Base-by-base conservation (phyloP, 2,329 filamentous ascomycete genomes). In the Diaporthe longicolla region DNA sequence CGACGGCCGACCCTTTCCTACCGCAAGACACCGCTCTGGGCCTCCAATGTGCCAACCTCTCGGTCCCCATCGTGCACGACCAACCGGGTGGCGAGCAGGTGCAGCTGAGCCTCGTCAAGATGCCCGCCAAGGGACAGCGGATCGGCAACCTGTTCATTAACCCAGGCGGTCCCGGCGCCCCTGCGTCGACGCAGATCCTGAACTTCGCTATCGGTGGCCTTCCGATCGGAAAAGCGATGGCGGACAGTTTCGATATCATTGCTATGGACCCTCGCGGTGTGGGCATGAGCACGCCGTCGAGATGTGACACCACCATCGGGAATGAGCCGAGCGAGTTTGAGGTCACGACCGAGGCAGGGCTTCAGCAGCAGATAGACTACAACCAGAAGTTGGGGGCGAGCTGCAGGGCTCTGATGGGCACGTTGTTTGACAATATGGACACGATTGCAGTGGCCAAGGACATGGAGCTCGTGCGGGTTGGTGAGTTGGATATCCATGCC, bases 191-290 rank as follows among this genome's bases (percentile, higher is more conserved):
- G 6, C 52, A 78, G 2, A 75, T 83, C 24, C 76, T 79, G 9
- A 75, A 71, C 3, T 71, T 71, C 8, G 70, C 55, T 1, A 45
- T 26, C 15, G 70, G 70, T 10, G 48, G 24, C 26, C 70, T 65
- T 11, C 57, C 57, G 2, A 54, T 72, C 1, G 58, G 55, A 24
- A 24, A 37, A 7, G 58, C 75, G 21, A 72, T 78, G 9, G 55
- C 77, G 10, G 58, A 82, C 26, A 78, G 78, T 48, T 86, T 85
- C 77, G 85, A 87, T 76, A 77, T 86, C 26, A 82, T 87, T 59
- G 85, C 83, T 4, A 77, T 85, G 2, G 85, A 87, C 73, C 85
- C 85, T 0, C 82, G 85, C 4, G 85, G 85, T 17, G 81, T 84
- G 35, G 84, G 84, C 3, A 68, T 82, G 59, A 87, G 85, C 78